Conservation (phyloP, 176 grass and related monocot genomes). For the Lolium perenne region DNA sequence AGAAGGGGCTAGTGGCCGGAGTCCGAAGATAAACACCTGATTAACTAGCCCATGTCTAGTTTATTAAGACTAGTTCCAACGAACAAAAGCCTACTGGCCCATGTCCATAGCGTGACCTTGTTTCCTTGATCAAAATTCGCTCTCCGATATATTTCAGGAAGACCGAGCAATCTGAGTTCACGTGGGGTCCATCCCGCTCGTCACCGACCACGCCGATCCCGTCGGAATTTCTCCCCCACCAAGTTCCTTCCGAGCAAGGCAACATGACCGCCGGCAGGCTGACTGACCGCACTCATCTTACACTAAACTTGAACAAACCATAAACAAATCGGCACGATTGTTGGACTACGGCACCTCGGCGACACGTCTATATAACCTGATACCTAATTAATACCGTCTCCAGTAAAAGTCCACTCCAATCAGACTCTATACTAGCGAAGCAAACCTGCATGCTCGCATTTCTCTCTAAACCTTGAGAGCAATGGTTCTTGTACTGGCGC, state of each 20-base stretch:
- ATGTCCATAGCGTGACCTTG: no score
- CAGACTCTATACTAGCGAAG: background rate
- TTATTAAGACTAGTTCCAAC: no score
- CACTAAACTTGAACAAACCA: slow-evolving; percentile 20
- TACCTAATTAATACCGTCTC: background rate
- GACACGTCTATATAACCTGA: slow-evolving; percentile 29
- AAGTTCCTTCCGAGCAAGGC: slow-evolving; percentile 23
- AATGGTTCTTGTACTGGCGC: background rate
- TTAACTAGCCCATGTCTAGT: no score
- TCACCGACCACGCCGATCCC: background rate
- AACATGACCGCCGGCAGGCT: background rate
- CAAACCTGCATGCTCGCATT: background rate
- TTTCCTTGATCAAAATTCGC: no score
- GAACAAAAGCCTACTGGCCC: no score
- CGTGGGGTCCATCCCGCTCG: no score
- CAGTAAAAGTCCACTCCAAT: background rate
- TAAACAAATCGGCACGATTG: slow-evolving; percentile 12
- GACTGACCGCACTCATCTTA: background rate
- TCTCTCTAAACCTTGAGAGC: background rate
- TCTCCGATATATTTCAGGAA: no score
- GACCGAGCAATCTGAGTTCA: no score
- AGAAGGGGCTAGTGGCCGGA: no score
- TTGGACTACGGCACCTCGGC: background rate
- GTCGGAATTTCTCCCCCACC: slow-evolving; percentile 5
- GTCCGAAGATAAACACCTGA: no score